These are phyloP conservation scores for Verticillium nonalfalfae DNA, from an alignment of 2,329 filamentous ascomycete genomes.

Conservation along the genomic window DNA sequence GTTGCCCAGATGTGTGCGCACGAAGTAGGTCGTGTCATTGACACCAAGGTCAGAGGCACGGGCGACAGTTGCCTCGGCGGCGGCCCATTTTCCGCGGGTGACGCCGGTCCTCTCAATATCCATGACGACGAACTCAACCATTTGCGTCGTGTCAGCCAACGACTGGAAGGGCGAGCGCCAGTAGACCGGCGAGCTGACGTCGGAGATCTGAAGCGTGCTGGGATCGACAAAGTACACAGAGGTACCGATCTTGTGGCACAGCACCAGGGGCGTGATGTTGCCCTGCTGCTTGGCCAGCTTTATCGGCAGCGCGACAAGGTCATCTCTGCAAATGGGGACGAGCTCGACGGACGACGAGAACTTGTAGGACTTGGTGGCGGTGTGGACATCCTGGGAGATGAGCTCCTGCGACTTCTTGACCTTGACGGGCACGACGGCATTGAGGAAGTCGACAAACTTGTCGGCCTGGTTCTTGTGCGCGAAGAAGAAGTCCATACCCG, in stretches of 20 bases:
- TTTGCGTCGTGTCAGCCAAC: conserved; percentile 74
- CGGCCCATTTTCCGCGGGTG: conserved; percentile 72
- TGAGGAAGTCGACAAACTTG: conserved; percentile 85
- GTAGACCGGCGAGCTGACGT: conserved; percentile 76
- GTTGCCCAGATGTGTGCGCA: conserved; percentile 81
- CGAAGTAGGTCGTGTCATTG: conserved; percentile 85
- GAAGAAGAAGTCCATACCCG: conserved; percentile 96
- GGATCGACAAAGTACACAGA: conserved; percentile 86
- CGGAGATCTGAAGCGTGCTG: conserved; percentile 82
- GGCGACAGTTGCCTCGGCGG: conserved; percentile 84
- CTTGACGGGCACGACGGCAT: conserved; percentile 71
- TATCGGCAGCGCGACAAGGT: conserved; percentile 87
- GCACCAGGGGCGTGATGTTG: conserved; percentile 78
- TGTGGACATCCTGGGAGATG: conserved; percentile 67
- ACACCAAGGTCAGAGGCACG: conserved; percentile 78
- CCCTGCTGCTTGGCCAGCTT: conserved; percentile 81
- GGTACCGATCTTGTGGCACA: conserved; percentile 81
- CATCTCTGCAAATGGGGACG: conserved; percentile 94
- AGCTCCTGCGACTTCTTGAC: conserved; percentile 63
- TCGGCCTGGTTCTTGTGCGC: conserved; percentile 84
- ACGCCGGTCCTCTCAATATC: conserved; percentile 79
- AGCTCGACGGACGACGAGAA: conserved; percentile 87
- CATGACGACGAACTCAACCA: conserved; percentile 90
- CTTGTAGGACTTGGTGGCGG: conserved; percentile 86
- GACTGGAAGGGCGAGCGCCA: conserved; percentile 85